A percentile compares a stretch with the other conserved stretches of the same genome.
Conservation (phyloP, 1,139 yeast genomes). For the Yamadazyma songkhlaensis region DNA sequence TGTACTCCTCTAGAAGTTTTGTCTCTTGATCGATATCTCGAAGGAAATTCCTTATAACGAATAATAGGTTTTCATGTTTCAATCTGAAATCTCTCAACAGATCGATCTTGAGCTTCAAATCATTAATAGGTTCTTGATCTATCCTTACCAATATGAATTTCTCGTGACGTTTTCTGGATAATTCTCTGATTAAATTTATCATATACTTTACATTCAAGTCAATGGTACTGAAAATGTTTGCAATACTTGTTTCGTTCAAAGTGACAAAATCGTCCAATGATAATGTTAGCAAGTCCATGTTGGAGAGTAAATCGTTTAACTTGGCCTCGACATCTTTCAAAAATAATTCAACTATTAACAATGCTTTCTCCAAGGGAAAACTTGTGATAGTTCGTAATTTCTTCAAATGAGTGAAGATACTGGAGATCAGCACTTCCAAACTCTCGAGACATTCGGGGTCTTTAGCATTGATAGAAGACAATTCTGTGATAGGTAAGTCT, state of each 20-base stretch:
- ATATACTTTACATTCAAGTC: conserved; percentile 36
- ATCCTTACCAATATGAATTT: conserved; percentile 67
- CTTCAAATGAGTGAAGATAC: conserved; percentile 61
- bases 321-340: conserved; percentile 30
- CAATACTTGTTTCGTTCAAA: conserved; percentile 15
- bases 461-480: conserved; percentile 44
- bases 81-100: conserved; percentile 46
- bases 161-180: conserved; percentile 71
- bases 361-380: conserved; percentile 66
- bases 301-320: conserved; percentile 20
- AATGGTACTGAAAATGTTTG: conserved; percentile 21
- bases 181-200: conserved; percentile 62
- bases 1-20: conserved; percentile 30
- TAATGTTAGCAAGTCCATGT: conserved; percentile 25
- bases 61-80: conserved; percentile 55
- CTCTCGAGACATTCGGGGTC: conserved; percentile 34
- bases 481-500: conserved; percentile 68
- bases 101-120: conserved; percentile 46
- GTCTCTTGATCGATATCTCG: conserved; percentile 16
- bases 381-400: conserved; percentile 49
- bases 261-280: conserved; percentile 21
- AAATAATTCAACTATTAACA: conserved; percentile 63
- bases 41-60: conserved; percentile 27
- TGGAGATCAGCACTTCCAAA: conserved; percentile 43
- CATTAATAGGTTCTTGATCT: conserved; percentile 39